Evolutionary conservation across 2,329 filamentous ascomycete species (phyloP).

Genomic region (Fusarium brachygibbosum): DNA sequence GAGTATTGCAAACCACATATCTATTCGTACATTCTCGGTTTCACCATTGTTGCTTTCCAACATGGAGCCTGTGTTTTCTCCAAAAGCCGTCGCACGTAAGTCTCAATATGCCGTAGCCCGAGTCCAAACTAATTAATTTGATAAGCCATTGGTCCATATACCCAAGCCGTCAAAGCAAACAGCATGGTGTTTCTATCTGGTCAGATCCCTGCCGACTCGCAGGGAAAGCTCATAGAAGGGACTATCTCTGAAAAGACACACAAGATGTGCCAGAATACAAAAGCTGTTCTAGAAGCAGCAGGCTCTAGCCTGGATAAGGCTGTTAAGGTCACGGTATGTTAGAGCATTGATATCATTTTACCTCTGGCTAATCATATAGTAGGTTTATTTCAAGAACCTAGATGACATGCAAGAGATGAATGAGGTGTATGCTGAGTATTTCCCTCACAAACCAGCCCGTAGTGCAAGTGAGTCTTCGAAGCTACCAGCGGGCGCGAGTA

Average conservation of each 20-base stretch:
- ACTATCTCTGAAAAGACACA: constrained; percentile 60
- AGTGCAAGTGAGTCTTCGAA: constrained; percentile 23
- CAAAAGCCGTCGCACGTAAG: constrained; percentile 25
- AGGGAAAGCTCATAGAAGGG: constrained; percentile 70
- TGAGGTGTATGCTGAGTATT: constrained; percentile 33
- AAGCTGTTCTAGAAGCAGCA: constrained; percentile 76
- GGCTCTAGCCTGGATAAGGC: constrained; percentile 73
- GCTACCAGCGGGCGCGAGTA: constrained; percentile 28
- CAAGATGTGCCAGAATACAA: constrained; percentile 64
- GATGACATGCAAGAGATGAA: constrained; percentile 38
- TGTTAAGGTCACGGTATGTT: constrained; percentile 69
- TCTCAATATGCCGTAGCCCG: neutral
- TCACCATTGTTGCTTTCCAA: neutral
- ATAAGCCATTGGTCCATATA: constrained; percentile 31
- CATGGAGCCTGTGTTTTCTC: constrained; percentile 33
- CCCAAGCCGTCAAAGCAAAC: constrained; percentile 43
- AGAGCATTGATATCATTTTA: neutral
- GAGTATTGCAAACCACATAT: neutral
- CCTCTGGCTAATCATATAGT: neutral
- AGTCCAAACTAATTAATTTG: neutral
- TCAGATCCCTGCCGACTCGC: constrained; percentile 73
- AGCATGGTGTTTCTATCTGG: constrained; percentile 77
- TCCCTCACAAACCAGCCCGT: constrained; percentile 37
- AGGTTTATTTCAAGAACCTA: constrained; percentile 32
- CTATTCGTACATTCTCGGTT: neutral